Percentiles rank a stretch among this genome's conserved stretches.
These are phyloP conservation scores for Linderniella brevidens DNA, from an alignment of 257 asterid genomes.

Conservation along the genomic window DNA sequence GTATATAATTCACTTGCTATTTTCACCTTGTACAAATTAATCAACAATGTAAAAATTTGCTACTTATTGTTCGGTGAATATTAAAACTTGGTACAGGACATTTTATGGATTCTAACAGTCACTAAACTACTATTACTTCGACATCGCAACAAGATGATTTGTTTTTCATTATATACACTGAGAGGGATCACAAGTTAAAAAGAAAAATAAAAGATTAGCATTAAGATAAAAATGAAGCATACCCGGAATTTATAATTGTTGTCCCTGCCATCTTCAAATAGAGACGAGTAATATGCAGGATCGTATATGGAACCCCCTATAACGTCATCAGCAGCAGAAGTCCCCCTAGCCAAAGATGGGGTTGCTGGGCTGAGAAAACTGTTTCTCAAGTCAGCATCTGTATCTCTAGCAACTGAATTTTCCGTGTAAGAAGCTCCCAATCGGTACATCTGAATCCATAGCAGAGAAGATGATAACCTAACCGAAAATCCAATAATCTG, in stretches of 20 bases:
- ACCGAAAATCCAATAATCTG: constrained; percentile 68
- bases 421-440: constrained; percentile 65
- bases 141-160: no score
- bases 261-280: constrained; percentile 58
- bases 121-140: no score
- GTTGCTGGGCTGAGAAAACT: constrained; percentile 78
- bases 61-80: no score
- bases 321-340: constrained; percentile 52
- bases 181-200: constrained; percentile 4
- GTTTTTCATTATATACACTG: neutral
- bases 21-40: no score
- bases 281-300: constrained; percentile 70
- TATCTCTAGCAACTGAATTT: constrained; percentile 40
- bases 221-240: constrained; percentile 11
- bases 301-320: constrained; percentile 68
- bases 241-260: constrained; percentile 32
- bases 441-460: constrained; percentile 96
- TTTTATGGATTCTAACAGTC: no score
- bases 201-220: neutral
- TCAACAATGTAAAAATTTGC: no score
- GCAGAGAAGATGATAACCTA: constrained; percentile 62
- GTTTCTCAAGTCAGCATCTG: constrained; percentile 59
- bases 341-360: constrained; percentile 31
- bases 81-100: no score
- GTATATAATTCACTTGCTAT: constrained; percentile 4